Base-by-base conservation (phyloP, 108 stramenopile genomes). In the Pseudonitzschia pungens region DNA sequence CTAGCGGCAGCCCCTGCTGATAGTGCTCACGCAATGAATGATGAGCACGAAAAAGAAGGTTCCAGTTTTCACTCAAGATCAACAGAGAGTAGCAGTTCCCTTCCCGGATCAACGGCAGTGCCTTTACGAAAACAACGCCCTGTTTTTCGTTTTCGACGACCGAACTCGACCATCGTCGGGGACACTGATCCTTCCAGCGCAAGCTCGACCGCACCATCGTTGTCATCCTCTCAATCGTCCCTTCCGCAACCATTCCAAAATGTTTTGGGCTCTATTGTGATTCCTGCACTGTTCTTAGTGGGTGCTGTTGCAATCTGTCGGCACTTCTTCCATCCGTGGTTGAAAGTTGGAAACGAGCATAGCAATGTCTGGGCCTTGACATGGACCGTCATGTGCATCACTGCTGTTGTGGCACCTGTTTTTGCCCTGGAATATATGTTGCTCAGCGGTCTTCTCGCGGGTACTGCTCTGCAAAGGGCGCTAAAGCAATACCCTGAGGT, bases 361-460 rank as follows among this genome's bases (percentile, higher is more conserved):
- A 55, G 54, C 54, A 55, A 55, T 55, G 9, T 10, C 21, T 55
- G 54, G 54, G 54, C 60, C 9, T 62, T 62, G 36, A n/a, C n/a
- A 33, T 62, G 60, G 60, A 62, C 60, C 18, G 31, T 40, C 32
- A 31, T 62, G 60, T 62, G 33, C 36, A 62, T 62, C 36, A 29
- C 31, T 18, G 36, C 36, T n/a, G 20, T 62, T 4, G 33, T 40
- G 15, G 60, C 60, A 62, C 60, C 60, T 8, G 36, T 62, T 2
- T 40, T 31, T 28, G 22, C 36, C 32, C 60, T 62, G 14, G 60
- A 62, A 62, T 62, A 62, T n/a, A 20, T 62, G 32, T 15, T 62
- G 9, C 32, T 62, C n/a, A 29, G 60, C 31, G 32, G 33, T 8
- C 16, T 42, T 21, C 12, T 62, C 10, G 32, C 60, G 9, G 60